phyloP scores from a whole-genome alignment of 305 asterid genomes.

The Salvia sclarea region DNA sequence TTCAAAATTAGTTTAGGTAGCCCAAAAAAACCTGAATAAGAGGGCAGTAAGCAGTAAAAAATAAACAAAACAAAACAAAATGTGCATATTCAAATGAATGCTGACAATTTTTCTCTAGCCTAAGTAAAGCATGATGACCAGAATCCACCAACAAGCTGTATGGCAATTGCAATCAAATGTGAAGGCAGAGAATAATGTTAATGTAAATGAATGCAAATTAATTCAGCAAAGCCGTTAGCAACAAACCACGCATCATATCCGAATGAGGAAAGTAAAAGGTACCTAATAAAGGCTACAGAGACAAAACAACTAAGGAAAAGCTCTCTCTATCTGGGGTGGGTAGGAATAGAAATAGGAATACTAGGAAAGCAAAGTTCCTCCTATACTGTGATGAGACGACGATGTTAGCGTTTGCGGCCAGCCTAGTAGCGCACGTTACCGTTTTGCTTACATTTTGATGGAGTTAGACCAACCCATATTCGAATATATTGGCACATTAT shows the following conservation, averaged over 20 bases:
- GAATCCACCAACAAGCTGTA: too few relatives aligned
- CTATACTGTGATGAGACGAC: conserved; percentile 24
- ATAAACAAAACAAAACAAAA: too few relatives aligned
- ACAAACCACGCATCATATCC: conserved; percentile 12
- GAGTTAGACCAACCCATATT: conserved; percentile 71
- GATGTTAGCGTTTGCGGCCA: conserved; percentile 31
- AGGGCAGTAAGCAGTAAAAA: too few relatives aligned
- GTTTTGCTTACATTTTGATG: conserved; percentile 46
- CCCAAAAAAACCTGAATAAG: too few relatives aligned
- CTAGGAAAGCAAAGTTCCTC: not conserved
- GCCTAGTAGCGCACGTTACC: not conserved
- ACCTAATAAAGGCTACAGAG: conserved; percentile 1
- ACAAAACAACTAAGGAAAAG: not conserved
- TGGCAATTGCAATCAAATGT: too few relatives aligned
- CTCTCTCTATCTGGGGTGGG: not conserved
- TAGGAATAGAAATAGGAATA: too few relatives aligned
- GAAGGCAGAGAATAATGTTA: too few relatives aligned
- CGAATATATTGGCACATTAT: conserved; percentile 56
- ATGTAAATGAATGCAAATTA: not conserved
- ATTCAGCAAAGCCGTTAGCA: not conserved
- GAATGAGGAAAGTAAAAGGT: not conserved
- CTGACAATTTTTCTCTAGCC: too few relatives aligned
- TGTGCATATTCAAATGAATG: too few relatives aligned
- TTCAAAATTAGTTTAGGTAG: too few relatives aligned
- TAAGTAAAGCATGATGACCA: too few relatives aligned